Evolutionary conservation across 805 yeast species (phyloP), one percentile per base, ranked within the genome.

Genomic region (Saccharomycopsis malanga): DNA sequence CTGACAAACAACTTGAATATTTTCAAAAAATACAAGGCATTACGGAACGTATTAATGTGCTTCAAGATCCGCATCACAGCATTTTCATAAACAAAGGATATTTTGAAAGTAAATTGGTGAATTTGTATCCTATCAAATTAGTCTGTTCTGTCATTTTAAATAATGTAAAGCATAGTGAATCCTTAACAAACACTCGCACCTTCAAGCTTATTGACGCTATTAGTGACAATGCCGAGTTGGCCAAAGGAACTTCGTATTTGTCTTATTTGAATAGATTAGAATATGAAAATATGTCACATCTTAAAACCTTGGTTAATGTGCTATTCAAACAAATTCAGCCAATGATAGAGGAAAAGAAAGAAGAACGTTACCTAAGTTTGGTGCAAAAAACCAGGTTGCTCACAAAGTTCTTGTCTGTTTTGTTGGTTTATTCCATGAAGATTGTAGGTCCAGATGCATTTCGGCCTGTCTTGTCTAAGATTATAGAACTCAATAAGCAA

Each of bases 61-160:
- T 32, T 18, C 18, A 32, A n/a, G 9, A 32, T 5, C 30, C 30
- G 30, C 30, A 27, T 9, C 7, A 7, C 30, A 27, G 12, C 30
- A 9, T 27, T 27, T 9, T 32, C 12, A 32, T 32, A 6, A 27
- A 12, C 30, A 32, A 32, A 32, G 6, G 17, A 12, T 51, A 51
- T 38, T 41, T 37, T 22, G 32, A 45, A 10, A 30, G 42, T 18
- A 51, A 51, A 24, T 30, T 51, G 7, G 20, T 27, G 9, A 45
- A 40, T 22, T 20, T 51, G 15, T 51, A 48, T 20, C 32, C 54
- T 3, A 18, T 42, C 9, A 29, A 32, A 10, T 18, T 45, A 10
- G 37, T 45, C 14, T 18, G 36, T 22, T 23, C 34, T 21, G 39
- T 51, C 12, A 48, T 51, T 4, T 34, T 30, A n/a, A 48, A 39